Base-by-base conservation (phyloP, 2,329 filamentous ascomycete genomes). In the Sclerotinia trifoliorum region DNA sequence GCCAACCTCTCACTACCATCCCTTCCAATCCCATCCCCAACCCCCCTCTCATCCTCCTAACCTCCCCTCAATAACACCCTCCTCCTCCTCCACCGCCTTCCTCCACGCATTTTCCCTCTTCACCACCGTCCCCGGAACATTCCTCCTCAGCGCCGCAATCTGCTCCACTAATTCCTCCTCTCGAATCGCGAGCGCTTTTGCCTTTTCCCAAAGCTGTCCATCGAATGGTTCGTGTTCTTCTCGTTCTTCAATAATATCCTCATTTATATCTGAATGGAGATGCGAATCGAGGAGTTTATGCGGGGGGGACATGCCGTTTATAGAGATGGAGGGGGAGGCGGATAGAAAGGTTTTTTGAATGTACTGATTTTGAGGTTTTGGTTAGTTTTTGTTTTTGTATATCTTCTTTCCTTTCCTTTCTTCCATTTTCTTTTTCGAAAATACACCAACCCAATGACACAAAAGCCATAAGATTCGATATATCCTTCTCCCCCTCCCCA, bases 81-180 rank as follows among this genome's bases (percentile, higher is more conserved):
- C 71, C 57, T 77, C 76, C 11, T 24, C 66, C 71, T 72, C 70
- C 54, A 71, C 58, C 21, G 58, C 69, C 6, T 69, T 73, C 54
- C 58, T 74, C 65, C 71, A 71, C 44, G 52, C 67, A 42, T 58
- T 71, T 39, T 73, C 70, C 44, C 63, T 66, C 63, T 73, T 72
- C 39, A 69, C 71, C 6, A 73, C 68, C 35, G 63, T 54, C 8
- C 62, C 54, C 6, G 74, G 73, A 24, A 72, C 70, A 48, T 68
- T 74, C 67, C 71, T 72, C 55, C 76, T 70, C 49, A 78, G 51
- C 44, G 80, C 79, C 10, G 87, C 87, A 73, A 90, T 87, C 73
- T 88, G 85, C 72, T 87, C 84, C 56, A 89, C 83, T 3, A 90
- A 81, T 74, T 86, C 86, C 75, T 89, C 87, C 73, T 90, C 87